Base-by-base conservation (phyloP, 805 yeast species). In the Lachancea nothofagi region DNA sequence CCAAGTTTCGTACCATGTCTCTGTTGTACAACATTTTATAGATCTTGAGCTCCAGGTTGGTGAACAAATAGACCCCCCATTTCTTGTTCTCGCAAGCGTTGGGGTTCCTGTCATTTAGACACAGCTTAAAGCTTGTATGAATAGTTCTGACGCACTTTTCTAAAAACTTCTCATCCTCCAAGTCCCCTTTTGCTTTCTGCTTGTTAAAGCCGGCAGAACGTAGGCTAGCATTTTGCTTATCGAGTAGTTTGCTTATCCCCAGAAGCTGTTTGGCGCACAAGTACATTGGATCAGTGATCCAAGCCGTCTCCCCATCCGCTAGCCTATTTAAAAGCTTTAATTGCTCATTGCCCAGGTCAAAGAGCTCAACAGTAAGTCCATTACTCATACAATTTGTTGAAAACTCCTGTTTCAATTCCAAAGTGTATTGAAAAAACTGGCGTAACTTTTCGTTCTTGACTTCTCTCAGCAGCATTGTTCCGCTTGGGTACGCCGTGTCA, bases 21-120 rank as follows among this genome's bases (percentile, higher is more conserved):
- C 74, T 66, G 52, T 83, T 83, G 32, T 73, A 70, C 47, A 86
- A 64, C 49, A 69, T 69, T 65, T 80, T 78, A 61, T 85, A 87
- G 18, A 83, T 69, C 49, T 75, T 76, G 58, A 86, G 77, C 42
- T 87, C 72, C 39, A 78, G 72, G 28, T 80, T 79, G 14, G 83
- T 74, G 56, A 86, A 81, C 59, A 74, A 79, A 60, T 80, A 84
- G 14, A 83, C 78, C 36, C 80, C 83, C 46, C 62, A 60, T 51
- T 80, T 71, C 54, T 83, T 82, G 44, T 81, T 75, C 10, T 51
- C 50, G 0, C 33, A 36, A 15, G 59, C 34, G 20, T 72, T 73
- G n/a, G 75, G 72, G 44, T 77, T 78, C 42, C 89, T 72, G 59
- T 88, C 96, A 46, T 83, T 84, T 31, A 88, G 66, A 46, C 95